These are phyloP conservation scores for Basipetospora chlamydospora DNA, from an alignment of 2,329 filamentous ascomycete species.

Conservation along the genomic window DNA sequence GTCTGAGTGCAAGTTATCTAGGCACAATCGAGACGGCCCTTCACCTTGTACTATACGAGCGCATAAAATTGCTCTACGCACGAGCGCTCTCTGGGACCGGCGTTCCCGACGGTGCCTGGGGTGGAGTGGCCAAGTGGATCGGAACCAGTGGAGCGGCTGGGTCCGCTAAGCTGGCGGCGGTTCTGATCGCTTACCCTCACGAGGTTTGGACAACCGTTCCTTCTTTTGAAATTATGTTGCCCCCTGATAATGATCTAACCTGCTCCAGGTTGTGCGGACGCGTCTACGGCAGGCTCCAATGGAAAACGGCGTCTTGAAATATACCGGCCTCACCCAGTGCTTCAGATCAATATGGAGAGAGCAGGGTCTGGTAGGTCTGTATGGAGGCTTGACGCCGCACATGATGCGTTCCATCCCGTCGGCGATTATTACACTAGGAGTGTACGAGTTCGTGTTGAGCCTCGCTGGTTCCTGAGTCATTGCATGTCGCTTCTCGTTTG, in stretches of 20 bases:
- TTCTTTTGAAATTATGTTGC: too few relatives aligned
- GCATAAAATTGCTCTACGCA: slow-evolving; percentile 70
- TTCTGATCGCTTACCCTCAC: slow-evolving; percentile 78
- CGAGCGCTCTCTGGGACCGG: too few relatives aligned
- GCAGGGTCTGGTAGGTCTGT: slow-evolving; percentile 73
- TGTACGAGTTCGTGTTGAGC: slow-evolving; percentile 50
- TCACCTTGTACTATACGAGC: slow-evolving; percentile 90
- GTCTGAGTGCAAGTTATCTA: slow-evolving; percentile 79
- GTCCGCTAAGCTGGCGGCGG: slow-evolving; percentile 71
- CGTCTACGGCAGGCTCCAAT: slow-evolving; percentile 73
- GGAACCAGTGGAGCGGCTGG: slow-evolving; percentile 70
- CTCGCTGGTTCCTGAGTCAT: too few relatives aligned
- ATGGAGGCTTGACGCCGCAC: slow-evolving; percentile 84
- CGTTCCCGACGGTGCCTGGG: slow-evolving; percentile 52
- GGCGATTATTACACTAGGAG: slow-evolving; percentile 92
- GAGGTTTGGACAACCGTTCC: slow-evolving; percentile 37
- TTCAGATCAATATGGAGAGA: slow-evolving; percentile 79
- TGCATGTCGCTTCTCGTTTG: too few relatives aligned
- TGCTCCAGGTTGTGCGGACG: slow-evolving; percentile 57
- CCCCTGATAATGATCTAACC: too few relatives aligned
- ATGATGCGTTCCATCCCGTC: slow-evolving; percentile 82
- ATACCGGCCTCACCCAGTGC: slow-evolving; percentile 77
- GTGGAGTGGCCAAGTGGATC: slow-evolving; percentile 61
- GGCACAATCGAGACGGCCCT: slow-evolving; percentile 81
- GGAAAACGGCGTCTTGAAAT: slow-evolving; percentile 59